phyloP scores from a whole-genome alignment of 2,329 filamentous ascomycete species.

The Alternaria dauci region DNA sequence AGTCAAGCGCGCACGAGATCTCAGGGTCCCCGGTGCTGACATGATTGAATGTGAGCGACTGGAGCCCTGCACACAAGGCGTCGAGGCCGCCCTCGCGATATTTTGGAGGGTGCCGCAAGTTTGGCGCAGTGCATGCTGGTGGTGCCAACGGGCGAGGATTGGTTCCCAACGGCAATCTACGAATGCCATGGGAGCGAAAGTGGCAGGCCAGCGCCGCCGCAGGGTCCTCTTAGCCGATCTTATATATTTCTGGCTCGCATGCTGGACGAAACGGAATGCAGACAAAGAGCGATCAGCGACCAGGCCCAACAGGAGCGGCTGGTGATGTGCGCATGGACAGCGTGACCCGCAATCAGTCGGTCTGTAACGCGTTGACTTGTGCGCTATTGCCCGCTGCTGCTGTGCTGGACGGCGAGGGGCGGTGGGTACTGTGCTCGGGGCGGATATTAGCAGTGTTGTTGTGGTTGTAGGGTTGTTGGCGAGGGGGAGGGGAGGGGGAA shows the following conservation, averaged over 20 bases:
- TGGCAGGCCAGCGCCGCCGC: slow-evolving; percentile 24
- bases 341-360: slow-evolving; percentile 17
- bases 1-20: background rate
- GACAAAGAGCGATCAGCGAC: slow-evolving; percentile 33
- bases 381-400: slow-evolving; percentile 1
- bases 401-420: background rate
- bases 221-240: slow-evolving; percentile 43
- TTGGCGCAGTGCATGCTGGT: background rate
- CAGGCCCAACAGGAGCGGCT: slow-evolving; percentile 23
- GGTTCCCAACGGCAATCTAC: slow-evolving; percentile 12
- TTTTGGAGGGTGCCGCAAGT: background rate
- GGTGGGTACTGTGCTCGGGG: background rate
- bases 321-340: slow-evolving; percentile 25
- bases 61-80: background rate
- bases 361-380: slow-evolving; percentile 8
- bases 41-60: background rate
- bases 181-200: slow-evolving; percentile 14
- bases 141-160: slow-evolving; percentile 3
- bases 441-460: background rate
- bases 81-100: background rate
- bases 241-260: slow-evolving; percentile 24
- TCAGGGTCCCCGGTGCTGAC: background rate
- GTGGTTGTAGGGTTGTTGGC: no score
- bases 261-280: slow-evolving; percentile 20
- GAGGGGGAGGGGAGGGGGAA: background rate